These are phyloP conservation scores for Globisporangium polare DNA, from an alignment of 352 stramenopile species.

Conservation along the genomic window DNA sequence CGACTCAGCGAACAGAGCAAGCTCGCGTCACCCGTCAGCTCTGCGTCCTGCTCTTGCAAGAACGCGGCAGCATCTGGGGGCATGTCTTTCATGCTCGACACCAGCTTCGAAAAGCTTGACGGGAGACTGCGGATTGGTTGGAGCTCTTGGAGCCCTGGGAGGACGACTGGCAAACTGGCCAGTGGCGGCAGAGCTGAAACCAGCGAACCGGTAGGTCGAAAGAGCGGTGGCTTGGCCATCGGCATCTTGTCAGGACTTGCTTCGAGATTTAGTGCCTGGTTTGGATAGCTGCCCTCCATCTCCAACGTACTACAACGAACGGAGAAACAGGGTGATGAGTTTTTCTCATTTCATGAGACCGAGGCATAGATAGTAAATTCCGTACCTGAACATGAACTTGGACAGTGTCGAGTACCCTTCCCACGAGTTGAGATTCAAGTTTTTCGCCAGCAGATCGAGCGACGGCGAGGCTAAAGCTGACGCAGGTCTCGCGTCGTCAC, in stretches of 20 bases:
- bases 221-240: not conserved
- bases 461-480: constrained; percentile 17
- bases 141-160: constrained; percentile 4
- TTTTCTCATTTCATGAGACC: not conserved
- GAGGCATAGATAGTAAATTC: not conserved
- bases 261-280: not conserved
- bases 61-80: constrained; percentile 41
- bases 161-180: not conserved
- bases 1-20: constrained; percentile 50
- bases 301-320: constrained; percentile 22
- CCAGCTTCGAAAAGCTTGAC: constrained; percentile 48
- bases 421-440: constrained; percentile 50
- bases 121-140: constrained; percentile 9
- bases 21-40: constrained; percentile 48
- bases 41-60: constrained; percentile 57
- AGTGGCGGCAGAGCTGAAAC: not conserved
- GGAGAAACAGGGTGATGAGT: not conserved
- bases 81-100: constrained; percentile 49
- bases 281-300: constrained; percentile 13
- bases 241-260: not conserved
- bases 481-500: constrained; percentile 11
- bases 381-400: constrained; percentile 69
- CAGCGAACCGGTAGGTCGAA: not conserved
- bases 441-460: constrained; percentile 33
- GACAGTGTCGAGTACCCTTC: constrained; percentile 74